phyloP scores from a whole-genome alignment of 306 rosid species.

The Senna tora region DNA sequence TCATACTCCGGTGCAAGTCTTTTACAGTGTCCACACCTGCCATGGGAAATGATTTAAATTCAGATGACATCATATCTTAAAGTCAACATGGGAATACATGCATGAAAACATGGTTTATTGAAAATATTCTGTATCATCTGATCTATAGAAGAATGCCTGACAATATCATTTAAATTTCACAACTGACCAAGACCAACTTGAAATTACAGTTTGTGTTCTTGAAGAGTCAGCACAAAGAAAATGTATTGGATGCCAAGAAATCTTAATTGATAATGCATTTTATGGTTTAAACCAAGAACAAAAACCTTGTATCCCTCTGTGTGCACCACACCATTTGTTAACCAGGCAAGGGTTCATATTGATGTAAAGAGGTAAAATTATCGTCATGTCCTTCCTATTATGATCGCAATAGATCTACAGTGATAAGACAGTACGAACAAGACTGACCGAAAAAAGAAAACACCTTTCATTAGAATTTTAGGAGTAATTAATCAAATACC shows the following conservation, averaged over 20 bases:
- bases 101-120: constrained; percentile 4
- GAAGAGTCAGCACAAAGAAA: not conserved
- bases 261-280: not conserved
- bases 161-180: not conserved
- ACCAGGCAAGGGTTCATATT: not conserved
- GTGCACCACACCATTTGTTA: not conserved
- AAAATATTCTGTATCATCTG: not conserved
- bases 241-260: not conserved
- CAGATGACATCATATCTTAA: not conserved
- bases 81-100: not conserved
- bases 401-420: not conserved
- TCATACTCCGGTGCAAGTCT: constrained; percentile 90
- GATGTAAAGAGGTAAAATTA: not conserved
- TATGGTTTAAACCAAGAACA: not conserved
- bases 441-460: too few relatives aligned
- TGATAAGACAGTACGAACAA: not conserved
- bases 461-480: too few relatives aligned
- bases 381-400: not conserved
- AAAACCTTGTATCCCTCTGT: not conserved
- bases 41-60: not conserved
- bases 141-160: not conserved
- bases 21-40: constrained; percentile 97
- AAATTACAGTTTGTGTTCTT: not conserved
- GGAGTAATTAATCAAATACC: not conserved
- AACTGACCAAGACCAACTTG: not conserved